Conservation (phyloP, 176 grass and related monocot species). For the Zizania latifolia region DNA sequence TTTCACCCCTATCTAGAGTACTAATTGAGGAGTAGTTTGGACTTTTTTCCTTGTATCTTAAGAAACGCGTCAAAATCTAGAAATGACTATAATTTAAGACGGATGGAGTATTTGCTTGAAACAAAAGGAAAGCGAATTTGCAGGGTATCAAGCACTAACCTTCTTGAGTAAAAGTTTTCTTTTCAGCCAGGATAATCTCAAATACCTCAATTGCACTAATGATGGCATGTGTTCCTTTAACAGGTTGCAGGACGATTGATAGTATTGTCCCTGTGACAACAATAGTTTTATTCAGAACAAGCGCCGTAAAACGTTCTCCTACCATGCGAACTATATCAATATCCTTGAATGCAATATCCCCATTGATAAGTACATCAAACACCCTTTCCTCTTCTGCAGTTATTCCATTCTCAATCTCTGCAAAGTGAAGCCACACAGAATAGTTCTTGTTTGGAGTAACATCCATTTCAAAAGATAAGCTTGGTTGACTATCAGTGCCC, state of each 20-base stretch:
- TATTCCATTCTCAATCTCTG: conserved; percentile 76
- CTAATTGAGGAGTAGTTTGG: too few relatives aligned
- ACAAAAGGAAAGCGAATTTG: conserved; percentile 6
- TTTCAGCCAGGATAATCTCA: conserved; percentile 79
- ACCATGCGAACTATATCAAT: conserved; percentile 75
- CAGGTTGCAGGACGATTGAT: conserved; percentile 59
- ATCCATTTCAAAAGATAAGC: conserved; percentile 79
- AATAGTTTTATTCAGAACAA: conserved; percentile 86
- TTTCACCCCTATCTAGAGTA: too few relatives aligned
- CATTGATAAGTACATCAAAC: conserved; percentile 86
- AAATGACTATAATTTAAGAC: too few relatives aligned
- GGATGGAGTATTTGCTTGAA: neutral
- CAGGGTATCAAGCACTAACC: conserved; percentile 33
- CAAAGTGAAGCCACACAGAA: conserved; percentile 96
- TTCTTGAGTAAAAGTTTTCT: conserved; percentile 67
- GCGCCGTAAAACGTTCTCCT: conserved; percentile 72
- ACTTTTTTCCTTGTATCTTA: too few relatives aligned
- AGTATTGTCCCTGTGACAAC: conserved; percentile 65
- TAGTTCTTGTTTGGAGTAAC: conserved; percentile 95
- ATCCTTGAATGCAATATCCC: conserved; percentile 65
- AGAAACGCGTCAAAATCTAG: too few relatives aligned
- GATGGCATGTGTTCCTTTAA: conserved; percentile 50
- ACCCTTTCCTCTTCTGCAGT: conserved; percentile 69
- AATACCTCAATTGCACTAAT: conserved; percentile 90
- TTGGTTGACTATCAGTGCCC: conserved; percentile 61